Conservation (phyloP, 345 rosid species). For the Moringa oleifera region DNA sequence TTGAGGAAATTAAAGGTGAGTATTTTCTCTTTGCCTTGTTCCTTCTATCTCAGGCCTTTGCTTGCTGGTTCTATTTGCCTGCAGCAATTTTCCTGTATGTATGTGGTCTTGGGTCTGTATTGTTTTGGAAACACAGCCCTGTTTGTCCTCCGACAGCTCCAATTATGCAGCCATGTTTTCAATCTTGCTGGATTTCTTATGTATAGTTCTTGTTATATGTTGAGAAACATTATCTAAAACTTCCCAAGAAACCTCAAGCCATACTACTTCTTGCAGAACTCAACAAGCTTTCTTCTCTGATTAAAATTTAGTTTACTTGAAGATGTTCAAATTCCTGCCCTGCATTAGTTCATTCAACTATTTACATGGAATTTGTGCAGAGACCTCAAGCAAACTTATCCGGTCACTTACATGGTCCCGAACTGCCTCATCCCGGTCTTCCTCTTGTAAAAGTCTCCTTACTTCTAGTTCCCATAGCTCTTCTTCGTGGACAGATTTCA, state of each 20-base stretch:
- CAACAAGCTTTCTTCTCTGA: not conserved
- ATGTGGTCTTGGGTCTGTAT: not conserved
- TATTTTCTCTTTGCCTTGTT: not conserved
- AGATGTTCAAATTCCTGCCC: too few species aligned
- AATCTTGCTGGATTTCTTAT: too few species aligned
- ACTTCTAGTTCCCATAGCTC: constrained; percentile 28
- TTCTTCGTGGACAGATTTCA: constrained; percentile 27
- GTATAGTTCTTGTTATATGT: too few species aligned
- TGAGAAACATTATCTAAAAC: too few species aligned
- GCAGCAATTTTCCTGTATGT: not conserved
- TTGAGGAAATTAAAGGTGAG: constrained; percentile 37
- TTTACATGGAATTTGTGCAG: constrained; percentile 22
- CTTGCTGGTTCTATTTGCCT: not conserved
- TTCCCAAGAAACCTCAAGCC: too few species aligned
- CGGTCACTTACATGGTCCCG: constrained; percentile 27
- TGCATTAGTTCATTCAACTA: not conserved
- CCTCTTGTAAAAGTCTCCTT: constrained; percentile 27
- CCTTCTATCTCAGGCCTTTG: not conserved
- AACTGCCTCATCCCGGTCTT: constrained; percentile 24
- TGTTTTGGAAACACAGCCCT: too few species aligned
- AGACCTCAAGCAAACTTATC: constrained; percentile 29
- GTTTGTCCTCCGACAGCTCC: too few species aligned
- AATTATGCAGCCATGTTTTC: too few species aligned
- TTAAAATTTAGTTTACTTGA: too few species aligned
- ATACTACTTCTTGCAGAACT: too few species aligned